phyloP scores from a whole-genome alignment of 345 rosid species.

The Populus pruinosa region DNA sequence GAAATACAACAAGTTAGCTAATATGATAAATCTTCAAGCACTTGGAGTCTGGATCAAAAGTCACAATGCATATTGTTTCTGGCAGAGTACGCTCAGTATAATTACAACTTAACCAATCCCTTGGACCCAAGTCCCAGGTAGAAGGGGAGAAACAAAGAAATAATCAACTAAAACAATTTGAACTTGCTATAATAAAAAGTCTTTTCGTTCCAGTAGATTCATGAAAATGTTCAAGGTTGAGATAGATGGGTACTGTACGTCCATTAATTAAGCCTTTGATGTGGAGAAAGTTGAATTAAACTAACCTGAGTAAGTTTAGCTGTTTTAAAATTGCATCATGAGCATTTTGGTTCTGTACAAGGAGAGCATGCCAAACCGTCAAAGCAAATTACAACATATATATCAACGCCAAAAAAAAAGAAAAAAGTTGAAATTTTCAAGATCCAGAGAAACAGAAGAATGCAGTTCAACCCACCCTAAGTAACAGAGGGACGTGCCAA shows the following conservation, averaged over 20 bases:
- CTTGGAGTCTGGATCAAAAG: neutral
- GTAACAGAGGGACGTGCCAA: slow-evolving; percentile 36
- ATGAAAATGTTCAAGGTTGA: neutral
- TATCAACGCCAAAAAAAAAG: neutral
- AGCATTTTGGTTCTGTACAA: slow-evolving; percentile 84
- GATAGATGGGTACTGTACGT: neutral
- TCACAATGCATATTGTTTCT: slow-evolving; percentile 5
- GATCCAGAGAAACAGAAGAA: slow-evolving; percentile 21
- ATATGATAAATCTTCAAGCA: slow-evolving; percentile 9
- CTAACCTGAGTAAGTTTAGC: slow-evolving; percentile 67
- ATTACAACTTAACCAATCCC: neutral
- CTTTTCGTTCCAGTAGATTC: slow-evolving; percentile 1
- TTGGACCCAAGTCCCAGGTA: neutral
- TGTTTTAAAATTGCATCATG: slow-evolving; percentile 77
- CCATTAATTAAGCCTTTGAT: neutral
- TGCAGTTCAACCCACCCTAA: slow-evolving; percentile 21
- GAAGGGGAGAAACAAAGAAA: neutral
- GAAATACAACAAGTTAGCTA: slow-evolving; percentile 1
- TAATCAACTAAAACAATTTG: neutral
- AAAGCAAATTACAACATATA: slow-evolving; percentile 11
- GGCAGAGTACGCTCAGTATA: neutral
- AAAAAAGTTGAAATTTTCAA: neutral
- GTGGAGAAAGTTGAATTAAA: slow-evolving; percentile 1
- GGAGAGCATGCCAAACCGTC: neutral
- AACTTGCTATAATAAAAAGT: neutral